Percentiles rank a stretch among this genome's conserved stretches.
These are phyloP conservation scores for Botrytis medusae DNA, from an alignment of 2,329 filamentous ascomycete genomes.

Conservation along the genomic window DNA sequence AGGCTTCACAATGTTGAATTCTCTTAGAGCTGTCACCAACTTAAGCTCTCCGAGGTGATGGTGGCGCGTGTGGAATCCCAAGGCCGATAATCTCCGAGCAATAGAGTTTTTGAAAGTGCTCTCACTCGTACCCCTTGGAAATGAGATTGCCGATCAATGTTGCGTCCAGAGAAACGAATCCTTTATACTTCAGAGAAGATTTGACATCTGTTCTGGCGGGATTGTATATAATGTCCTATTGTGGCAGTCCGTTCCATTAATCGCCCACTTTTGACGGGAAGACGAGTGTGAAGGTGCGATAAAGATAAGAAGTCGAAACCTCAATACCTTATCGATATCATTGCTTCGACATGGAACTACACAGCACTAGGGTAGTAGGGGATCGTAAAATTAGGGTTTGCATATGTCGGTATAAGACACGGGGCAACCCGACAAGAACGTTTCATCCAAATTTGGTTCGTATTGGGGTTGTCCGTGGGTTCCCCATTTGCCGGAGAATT, in stretches of 20 bases:
- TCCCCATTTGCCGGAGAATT: not conserved
- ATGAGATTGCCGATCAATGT: not conserved
- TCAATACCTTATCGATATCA: slow-evolving; percentile 8
- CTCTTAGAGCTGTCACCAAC: not conserved
- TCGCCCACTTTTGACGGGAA: slow-evolving; percentile 11
- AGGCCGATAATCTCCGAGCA: not conserved
- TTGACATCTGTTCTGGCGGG: not conserved
- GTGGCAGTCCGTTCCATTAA: not conserved
- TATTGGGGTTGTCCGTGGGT: not conserved
- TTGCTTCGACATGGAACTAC: not conserved
- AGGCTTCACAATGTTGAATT: not conserved
- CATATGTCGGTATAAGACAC: not conserved
- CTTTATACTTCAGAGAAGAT: not conserved
- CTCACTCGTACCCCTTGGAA: not conserved
- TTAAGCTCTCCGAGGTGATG: not conserved
- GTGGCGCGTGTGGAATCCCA: not conserved
- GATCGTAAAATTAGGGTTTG: not conserved
- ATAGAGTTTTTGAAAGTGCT: not conserved
- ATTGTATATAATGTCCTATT: slow-evolving; percentile 9
- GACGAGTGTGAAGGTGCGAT: not conserved
- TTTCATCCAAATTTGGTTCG: not conserved
- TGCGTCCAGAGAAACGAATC: not conserved
- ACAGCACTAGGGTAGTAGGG: not conserved
- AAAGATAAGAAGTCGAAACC: slow-evolving; percentile 6
- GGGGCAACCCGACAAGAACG: not conserved